Conservation (phyloP, 768 basidiomycete genomes). For the Agaricus subrufescens region DNA sequence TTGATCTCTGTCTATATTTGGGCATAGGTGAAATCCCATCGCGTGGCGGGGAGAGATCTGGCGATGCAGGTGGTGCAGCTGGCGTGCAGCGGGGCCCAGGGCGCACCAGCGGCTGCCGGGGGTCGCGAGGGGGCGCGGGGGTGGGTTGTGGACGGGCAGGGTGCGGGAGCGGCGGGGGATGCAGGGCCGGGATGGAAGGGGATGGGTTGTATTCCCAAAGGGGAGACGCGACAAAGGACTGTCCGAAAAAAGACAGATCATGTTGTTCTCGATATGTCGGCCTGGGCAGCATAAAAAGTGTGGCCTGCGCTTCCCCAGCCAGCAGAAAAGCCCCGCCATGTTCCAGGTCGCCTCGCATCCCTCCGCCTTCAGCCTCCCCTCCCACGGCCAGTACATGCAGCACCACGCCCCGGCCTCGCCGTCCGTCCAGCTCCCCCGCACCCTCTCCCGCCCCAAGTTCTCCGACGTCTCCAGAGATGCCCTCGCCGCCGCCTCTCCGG, state of each 20-base stretch:
- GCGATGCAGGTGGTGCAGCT: background rate
- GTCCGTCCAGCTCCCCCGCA: conserved; percentile 66
- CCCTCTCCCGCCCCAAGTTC: conserved; percentile 58
- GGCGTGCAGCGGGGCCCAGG: background rate
- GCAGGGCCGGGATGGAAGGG: conserved; percentile 11
- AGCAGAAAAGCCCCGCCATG: conserved; percentile 19
- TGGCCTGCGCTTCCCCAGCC: conserved; percentile 15
- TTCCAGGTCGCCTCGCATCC: conserved; percentile 46
- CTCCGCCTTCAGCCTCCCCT: conserved; percentile 32
- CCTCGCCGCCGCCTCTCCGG: conserved; percentile 62
- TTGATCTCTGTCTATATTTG: background rate
- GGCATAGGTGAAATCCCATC: background rate
- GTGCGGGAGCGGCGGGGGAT: background rate
- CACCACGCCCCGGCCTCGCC: conserved; percentile 15
- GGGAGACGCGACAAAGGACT: conserved; percentile 34
- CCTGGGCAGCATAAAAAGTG: conserved; percentile 15
- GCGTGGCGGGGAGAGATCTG: background rate
- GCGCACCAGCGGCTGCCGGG: background rate
- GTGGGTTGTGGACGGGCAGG: background rate
- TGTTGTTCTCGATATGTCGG: conserved; percentile 21
- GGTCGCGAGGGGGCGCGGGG: background rate
- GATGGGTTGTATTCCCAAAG: conserved; percentile 14
- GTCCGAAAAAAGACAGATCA: conserved; percentile 24
- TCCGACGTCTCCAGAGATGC: conserved; percentile 53
- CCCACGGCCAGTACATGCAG: conserved; percentile 28